Evolutionary conservation across 176 grass and related monocot genomes (phyloP).

Genomic region (Thinopyrum elongatum): DNA sequence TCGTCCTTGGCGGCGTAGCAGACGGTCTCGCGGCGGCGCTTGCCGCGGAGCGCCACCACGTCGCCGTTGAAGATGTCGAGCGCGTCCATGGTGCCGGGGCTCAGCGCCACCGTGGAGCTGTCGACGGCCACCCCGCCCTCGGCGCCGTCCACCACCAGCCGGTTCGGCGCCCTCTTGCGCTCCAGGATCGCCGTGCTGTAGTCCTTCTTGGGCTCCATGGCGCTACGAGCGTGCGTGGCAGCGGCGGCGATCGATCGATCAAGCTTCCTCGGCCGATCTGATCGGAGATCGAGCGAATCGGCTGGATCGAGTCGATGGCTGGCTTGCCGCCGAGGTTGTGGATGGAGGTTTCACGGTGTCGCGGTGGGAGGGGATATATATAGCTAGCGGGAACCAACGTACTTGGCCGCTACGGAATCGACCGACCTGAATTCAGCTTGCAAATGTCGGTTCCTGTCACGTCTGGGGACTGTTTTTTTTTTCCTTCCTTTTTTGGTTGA

Average conservation of each 20-base stretch:
- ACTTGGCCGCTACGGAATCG: background rate
- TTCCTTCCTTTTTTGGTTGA: too few relatives aligned
- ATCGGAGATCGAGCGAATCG: background rate
- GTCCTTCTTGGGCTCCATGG: slow-evolving; percentile 23
- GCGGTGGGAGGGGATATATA: background rate
- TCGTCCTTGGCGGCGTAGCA: slow-evolving; percentile 40
- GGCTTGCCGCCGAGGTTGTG: background rate
- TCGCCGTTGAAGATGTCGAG: slow-evolving; percentile 32
- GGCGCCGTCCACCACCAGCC: slow-evolving; percentile 41
- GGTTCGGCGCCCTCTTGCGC: slow-evolving; percentile 41
- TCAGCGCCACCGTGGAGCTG: slow-evolving; percentile 34
- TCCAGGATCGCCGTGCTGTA: slow-evolving; percentile 48
- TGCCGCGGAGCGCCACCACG: slow-evolving; percentile 28
- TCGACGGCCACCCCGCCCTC: slow-evolving; percentile 31
- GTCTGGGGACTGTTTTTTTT: too few relatives aligned
- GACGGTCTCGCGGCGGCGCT: slow-evolving; percentile 40
- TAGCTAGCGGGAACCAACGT: background rate
- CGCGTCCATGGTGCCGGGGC: slow-evolving; percentile 5
- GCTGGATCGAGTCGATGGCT: background rate
- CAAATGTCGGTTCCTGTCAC: too few relatives aligned
- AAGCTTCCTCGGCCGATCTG: background rate
- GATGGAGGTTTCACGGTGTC: background rate
- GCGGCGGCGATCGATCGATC: too few relatives aligned
- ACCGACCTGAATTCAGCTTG: too few relatives aligned
- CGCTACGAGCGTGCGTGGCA: too few relatives aligned